These are phyloP conservation scores for Juncus inflexus DNA, from an alignment of 176 grass and related monocot genomes.

Conservation along the genomic window DNA sequence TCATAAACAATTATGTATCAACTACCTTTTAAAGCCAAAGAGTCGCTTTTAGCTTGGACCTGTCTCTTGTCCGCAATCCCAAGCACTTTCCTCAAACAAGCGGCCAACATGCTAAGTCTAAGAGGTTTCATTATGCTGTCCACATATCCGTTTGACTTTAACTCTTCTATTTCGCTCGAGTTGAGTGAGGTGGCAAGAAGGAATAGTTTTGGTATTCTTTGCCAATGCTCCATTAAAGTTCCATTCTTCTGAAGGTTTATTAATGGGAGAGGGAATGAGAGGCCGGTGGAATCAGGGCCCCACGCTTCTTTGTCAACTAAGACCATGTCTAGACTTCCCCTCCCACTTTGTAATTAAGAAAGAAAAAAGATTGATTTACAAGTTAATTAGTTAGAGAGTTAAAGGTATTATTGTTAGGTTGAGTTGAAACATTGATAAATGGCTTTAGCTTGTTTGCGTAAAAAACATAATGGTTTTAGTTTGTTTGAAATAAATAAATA, in stretches of 20 bases:
- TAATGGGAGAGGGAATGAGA: slow-evolving; percentile 36
- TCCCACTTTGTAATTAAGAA: slow-evolving; percentile 35
- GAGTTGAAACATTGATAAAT: background rate
- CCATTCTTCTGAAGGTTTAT: slow-evolving; percentile 40
- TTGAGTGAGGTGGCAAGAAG: slow-evolving; percentile 51
- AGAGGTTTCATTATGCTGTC: slow-evolving; percentile 64
- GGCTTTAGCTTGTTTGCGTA: too few species aligned
- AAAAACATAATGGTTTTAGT: too few species aligned
- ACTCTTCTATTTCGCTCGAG: slow-evolving; percentile 28
- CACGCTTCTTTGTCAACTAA: slow-evolving; percentile 77
- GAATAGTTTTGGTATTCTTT: slow-evolving; percentile 54
- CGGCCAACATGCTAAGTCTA: slow-evolving; percentile 57
- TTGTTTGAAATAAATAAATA: too few species aligned
- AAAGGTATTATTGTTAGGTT: background rate
- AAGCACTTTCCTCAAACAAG: slow-evolving; percentile 52
- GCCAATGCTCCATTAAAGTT: slow-evolving; percentile 27
- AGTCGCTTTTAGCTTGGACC: slow-evolving; percentile 31
- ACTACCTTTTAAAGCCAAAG: slow-evolving; percentile 51
- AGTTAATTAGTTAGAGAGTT: too few species aligned
- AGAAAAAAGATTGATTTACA: too few species aligned
- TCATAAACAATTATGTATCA: too few species aligned
- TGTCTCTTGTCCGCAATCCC: slow-evolving; percentile 39
- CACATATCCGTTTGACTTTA: slow-evolving; percentile 48
- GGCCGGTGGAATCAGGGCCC: slow-evolving; percentile 37
- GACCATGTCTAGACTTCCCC: slow-evolving; percentile 45